Evolutionary conservation across 495 filamentous ascomycete genomes (phyloP).

Genomic region (Hyaloscypha finlandica): DNA sequence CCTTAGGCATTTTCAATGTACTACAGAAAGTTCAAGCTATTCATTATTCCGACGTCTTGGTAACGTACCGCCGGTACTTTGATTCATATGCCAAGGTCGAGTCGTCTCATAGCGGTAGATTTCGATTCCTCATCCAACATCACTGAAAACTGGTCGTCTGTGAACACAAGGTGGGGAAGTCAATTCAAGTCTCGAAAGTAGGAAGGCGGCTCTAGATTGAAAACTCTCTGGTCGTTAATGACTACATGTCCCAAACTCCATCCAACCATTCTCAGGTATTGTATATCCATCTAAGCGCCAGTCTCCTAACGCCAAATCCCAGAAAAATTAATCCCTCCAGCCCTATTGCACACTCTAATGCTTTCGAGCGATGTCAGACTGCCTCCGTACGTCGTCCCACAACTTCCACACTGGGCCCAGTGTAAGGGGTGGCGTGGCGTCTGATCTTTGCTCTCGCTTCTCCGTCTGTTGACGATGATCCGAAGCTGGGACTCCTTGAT

Average conservation of each 20-base stretch:
- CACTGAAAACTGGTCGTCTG: neutral
- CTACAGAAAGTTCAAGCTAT: too few species aligned
- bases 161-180: neutral
- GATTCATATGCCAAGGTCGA: too few species aligned
- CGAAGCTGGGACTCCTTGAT: constrained; percentile 48
- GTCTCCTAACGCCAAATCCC: constrained; percentile 27
- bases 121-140: neutral
- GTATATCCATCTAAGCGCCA: constrained; percentile 27
- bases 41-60: too few species aligned
- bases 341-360: constrained; percentile 26
- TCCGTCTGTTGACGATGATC: constrained; percentile 28
- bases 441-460: constrained; percentile 28
- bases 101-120: too few species aligned
- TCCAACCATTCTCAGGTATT: constrained; percentile 23
- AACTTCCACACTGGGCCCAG: constrained; percentile 25
- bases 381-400: constrained; percentile 28
- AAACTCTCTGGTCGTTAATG: constrained; percentile 15
- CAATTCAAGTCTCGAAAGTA: neutral
- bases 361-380: constrained; percentile 21
- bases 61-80: too few species aligned
- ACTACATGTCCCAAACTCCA: constrained; percentile 23
- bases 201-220: neutral
- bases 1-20: too few species aligned
- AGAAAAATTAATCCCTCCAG: constrained; percentile 4
- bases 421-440: constrained; percentile 7